Evolutionary conservation across 2,329 filamentous ascomycete genomes (phyloP), one percentile per base, ranked within the genome.

Genomic region (Penicillium sp.): DNA sequence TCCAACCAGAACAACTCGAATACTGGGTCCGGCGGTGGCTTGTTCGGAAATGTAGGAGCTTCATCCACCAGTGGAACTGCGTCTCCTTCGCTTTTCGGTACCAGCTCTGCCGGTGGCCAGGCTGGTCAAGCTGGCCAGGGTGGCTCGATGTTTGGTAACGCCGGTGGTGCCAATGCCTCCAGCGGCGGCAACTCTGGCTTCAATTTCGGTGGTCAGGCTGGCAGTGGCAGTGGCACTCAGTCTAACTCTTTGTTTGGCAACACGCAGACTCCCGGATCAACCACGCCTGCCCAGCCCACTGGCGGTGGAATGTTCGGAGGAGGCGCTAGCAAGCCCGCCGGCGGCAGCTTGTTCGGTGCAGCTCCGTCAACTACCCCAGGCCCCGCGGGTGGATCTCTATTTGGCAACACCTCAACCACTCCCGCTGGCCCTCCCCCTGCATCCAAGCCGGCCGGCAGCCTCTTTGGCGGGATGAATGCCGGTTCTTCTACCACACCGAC

Each of bases 351-450:
- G 22, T 55, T 55, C 16, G 53, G 69, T 18, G 60, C 62, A 25
- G 60, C 58, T 8, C 67, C 71, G 20, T 66, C 54, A n/a, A 44
- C 74, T 30, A 74, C 73, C 18, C 73, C 74, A 44, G 69, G 68
- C 24, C 66, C 71, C 39, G 63, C 69, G 28, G 66, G 63, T 44
- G 61, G 54, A n/a, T 53, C 54, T 44, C 43, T 72, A 41, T 76
- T 77, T 53, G 68, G 65, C 40, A 72, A 68, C 50, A 60, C 69
- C 44, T 79, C 77, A 14, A 79, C 78, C 16, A 80, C 77, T 28
- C 78, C 78, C 44, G 77, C 77, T 47, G 77, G 76, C 6, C 76
- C 75, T 54, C 77, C 78, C 25, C 76, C 77, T 6, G 61, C 44
- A 47, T 54, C 58, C 2, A 63, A 71, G 48, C 54, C 69, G 30